These are phyloP conservation scores for Coccomyxa sp. DNA, from an alignment of 139 green algal species.

Conservation along the genomic window DNA sequence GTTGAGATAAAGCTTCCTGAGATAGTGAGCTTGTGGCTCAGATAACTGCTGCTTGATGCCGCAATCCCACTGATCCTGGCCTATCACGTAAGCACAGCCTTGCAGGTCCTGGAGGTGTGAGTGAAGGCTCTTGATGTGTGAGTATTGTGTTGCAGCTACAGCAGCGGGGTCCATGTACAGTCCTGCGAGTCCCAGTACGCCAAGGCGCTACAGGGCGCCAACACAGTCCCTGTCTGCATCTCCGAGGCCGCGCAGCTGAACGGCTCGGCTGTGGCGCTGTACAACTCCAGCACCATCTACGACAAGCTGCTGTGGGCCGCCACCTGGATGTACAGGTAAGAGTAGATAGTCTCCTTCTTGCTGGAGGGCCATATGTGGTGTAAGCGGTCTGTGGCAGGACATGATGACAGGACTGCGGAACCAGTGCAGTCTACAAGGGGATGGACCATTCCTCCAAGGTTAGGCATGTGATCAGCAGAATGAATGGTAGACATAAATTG, in stretches of 20 bases:
- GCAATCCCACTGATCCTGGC: no score
- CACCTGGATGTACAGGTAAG: constrained; percentile 67
- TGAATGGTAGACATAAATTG: not conserved
- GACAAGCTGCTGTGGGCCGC: constrained; percentile 65
- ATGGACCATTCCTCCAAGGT: not conserved
- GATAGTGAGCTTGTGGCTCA: no score
- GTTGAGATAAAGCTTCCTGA: no score
- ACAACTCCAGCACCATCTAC: constrained; percentile 42
- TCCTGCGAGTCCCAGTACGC: not conserved
- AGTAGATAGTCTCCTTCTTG: constrained; percentile 32
- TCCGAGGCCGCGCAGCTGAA: constrained; percentile 27
- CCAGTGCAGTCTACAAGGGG: not conserved
- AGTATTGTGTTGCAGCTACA: not conserved
- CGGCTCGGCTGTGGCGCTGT: constrained; percentile 24
- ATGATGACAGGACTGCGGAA: not conserved
- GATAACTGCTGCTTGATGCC: no score
- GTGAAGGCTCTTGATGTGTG: no score
- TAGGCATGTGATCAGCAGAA: not conserved
- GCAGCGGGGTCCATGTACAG: not conserved
- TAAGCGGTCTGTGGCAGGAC: not conserved
- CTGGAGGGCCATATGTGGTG: not conserved
- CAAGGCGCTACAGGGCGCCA: not conserved
- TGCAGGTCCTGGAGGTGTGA: no score
- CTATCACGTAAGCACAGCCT: no score
- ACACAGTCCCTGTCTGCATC: not conserved